A percentile compares a stretch with the other conserved stretches of the same genome.
Conservation (phyloP, 2,329 filamentous ascomycete species). For the Penicillium hesseltinei region DNA sequence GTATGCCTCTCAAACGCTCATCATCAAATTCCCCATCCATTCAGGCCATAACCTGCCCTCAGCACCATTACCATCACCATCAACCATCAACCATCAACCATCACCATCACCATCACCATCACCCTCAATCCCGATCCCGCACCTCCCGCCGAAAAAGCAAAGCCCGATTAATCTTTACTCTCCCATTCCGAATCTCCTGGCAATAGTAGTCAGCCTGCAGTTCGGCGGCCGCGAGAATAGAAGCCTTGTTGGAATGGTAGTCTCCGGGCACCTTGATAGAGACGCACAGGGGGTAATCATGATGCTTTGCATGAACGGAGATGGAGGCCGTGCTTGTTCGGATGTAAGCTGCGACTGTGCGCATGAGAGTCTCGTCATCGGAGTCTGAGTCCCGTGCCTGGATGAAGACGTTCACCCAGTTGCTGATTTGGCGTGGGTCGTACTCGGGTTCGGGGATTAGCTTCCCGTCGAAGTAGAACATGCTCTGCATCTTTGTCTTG, state of each 20-base stretch:
- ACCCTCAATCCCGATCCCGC: neutral
- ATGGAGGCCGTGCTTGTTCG: neutral
- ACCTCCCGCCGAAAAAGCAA: neutral
- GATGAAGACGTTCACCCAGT: slow-evolving; percentile 10
- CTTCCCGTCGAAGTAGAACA: slow-evolving; percentile 7
- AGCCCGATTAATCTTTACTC: neutral
- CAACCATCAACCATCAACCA: neutral
- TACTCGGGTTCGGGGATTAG: slow-evolving; percentile 6
- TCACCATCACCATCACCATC: neutral
- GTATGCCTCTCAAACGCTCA: neutral
- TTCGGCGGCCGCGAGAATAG: slow-evolving; percentile 7
- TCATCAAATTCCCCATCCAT: neutral
- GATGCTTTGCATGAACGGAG: neutral
- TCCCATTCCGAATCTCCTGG: slow-evolving; percentile 7
- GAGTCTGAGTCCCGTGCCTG: neutral
- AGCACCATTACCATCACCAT: neutral
- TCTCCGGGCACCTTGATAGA: slow-evolving; percentile 12
- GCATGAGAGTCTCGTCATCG: slow-evolving; percentile 1
- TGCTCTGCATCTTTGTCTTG: neutral
- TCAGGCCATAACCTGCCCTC: neutral
- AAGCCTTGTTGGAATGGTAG: slow-evolving; percentile 5
- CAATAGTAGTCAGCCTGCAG: slow-evolving; percentile 9
- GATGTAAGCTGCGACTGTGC: neutral
- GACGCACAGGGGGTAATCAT: slow-evolving; percentile 2
- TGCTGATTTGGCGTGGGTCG: slow-evolving; percentile 2